Percentiles rank a stretch among this genome's conserved stretches.
These are phyloP conservation scores for Penicillium roqueforti DNA, from an alignment of 495 filamentous ascomycete species.

Conservation along the genomic window DNA sequence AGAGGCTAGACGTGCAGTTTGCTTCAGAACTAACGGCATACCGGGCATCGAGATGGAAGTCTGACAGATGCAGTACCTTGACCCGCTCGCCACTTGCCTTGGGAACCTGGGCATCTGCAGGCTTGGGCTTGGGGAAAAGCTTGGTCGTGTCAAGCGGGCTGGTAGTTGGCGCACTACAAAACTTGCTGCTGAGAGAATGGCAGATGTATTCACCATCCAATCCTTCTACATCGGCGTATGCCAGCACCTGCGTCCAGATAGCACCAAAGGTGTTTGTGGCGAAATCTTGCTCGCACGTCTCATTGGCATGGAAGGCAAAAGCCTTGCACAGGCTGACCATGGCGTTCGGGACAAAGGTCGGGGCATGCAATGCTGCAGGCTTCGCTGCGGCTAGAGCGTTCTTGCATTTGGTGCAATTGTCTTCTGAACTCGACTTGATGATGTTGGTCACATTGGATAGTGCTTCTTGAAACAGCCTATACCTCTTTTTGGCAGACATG, in stretches of 20 bases:
- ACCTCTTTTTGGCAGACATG: conserved; percentile 34
- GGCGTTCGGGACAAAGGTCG: conserved; percentile 44
- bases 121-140: conserved; percentile 56
- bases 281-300: conserved; percentile 45
- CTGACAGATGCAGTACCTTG: conserved; percentile 58
- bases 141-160: conserved; percentile 39
- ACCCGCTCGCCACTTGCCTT: conserved; percentile 48
- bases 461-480: conserved; percentile 38
- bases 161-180: conserved; percentile 45
- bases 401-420: conserved; percentile 52
- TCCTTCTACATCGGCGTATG: conserved; percentile 50
- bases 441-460: conserved; percentile 42
- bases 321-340: conserved; percentile 48
- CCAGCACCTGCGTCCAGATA: conserved; percentile 55
- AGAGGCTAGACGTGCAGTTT: conserved; percentile 50
- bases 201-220: conserved; percentile 58
- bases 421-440: conserved; percentile 35
- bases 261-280: conserved; percentile 46
- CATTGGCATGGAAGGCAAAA: conserved; percentile 39
- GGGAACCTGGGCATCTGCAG: conserved; percentile 37
- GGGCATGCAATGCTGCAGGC: conserved; percentile 45
- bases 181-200: conserved; percentile 42
- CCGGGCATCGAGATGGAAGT: conserved; percentile 58
- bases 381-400: conserved; percentile 48
- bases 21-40: conserved; percentile 53